Evolutionary conservation across 495 filamentous ascomycete species (phyloP), one percentile per base, ranked within the genome.

Genomic region (Podospora fimiseda): DNA sequence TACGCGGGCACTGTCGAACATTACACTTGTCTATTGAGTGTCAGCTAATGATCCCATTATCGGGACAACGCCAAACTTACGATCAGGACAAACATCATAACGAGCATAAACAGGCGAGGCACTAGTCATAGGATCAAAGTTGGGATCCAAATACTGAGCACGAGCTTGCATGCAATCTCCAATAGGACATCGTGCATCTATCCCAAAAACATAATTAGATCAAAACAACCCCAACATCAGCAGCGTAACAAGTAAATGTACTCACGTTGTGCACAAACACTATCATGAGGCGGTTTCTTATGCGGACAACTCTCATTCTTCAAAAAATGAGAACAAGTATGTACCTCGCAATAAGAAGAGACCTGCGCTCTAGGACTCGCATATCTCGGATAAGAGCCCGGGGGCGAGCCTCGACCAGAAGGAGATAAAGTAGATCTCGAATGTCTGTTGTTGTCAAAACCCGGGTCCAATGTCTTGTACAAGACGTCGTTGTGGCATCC

Each of bases 231-330:
- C n/a, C 37, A 6, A 18, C 21, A 2, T 30, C n/a, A 22, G 19
- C 42, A 23, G 54, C 15, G 20, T 14, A 16, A 23, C 7, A 44
- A 2, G 9, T 50, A 19, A 33, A 5, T 33, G 27, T 5, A 33
- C 57, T 49, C 44, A 59, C 57, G 58, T n/a, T 53, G 42, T 11
- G 58, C 50, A 38, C 58, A 60, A 16, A 60, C 58, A 20, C 22
- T 15, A 43, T 60, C 58, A 36, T 60, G 58, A 9, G 37, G 24
- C n/a, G 58, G 58, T 39, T 60, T 60, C 58, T 51, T 57, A 36
- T 54, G 46, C 15, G 16, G 50, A 21, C 58, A 60, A 6, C 30
- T 50, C 19, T 60, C 58, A 13, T 60, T 51, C 19, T 38, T 33
- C 18, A 48, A 43, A 37, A 59, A 59, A 44, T 59, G 53, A 18